These are phyloP conservation scores for Hygrocybe coccinea DNA, from an alignment of 768 basidiomycete genomes.

Conservation along the genomic window DNA sequence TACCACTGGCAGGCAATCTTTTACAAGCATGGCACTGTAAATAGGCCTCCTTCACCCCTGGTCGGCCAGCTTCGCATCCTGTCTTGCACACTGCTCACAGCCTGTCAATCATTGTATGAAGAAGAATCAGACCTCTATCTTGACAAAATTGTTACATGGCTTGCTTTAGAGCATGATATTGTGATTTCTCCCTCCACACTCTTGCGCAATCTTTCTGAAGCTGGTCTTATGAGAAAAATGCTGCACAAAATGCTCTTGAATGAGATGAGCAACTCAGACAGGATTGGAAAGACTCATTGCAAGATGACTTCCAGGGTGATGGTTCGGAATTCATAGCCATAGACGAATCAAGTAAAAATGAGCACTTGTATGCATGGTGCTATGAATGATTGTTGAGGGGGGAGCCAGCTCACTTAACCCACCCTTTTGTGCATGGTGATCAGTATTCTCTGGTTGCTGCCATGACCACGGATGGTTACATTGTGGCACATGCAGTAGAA, in stretches of 20 bases:
- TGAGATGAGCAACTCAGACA: constrained; percentile 8
- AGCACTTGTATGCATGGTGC: constrained; percentile 19
- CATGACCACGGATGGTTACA: constrained; percentile 31
- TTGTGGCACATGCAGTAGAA: constrained; percentile 27
- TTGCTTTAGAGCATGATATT: constrained; percentile 14
- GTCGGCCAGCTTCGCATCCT: constrained; percentile 12
- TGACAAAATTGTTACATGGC: constrained; percentile 11
- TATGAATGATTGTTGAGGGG: constrained; percentile 19
- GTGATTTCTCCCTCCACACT: constrained; percentile 12
- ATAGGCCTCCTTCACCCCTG: constrained; percentile 17
- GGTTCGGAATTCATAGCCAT: constrained; percentile 11
- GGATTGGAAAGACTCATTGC: neutral
- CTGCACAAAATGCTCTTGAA: constrained; percentile 16
- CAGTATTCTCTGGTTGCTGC: constrained; percentile 33
- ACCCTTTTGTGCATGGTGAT: constrained; percentile 25
- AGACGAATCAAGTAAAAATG: constrained; percentile 29
- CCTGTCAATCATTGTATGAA: constrained; percentile 7
- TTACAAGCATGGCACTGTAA: constrained; percentile 10
- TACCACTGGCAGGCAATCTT: constrained; percentile 19
- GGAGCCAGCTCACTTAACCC: constrained; percentile 12
- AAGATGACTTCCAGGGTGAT: neutral
- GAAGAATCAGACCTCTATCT: constrained; percentile 9
- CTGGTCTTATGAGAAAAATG: constrained; percentile 16
- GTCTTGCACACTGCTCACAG: constrained; percentile 9
- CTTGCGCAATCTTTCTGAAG: constrained; percentile 11